Conservation (phyloP, 2,329 filamentous ascomycete species). For the Coniochaeta sp. region DNA sequence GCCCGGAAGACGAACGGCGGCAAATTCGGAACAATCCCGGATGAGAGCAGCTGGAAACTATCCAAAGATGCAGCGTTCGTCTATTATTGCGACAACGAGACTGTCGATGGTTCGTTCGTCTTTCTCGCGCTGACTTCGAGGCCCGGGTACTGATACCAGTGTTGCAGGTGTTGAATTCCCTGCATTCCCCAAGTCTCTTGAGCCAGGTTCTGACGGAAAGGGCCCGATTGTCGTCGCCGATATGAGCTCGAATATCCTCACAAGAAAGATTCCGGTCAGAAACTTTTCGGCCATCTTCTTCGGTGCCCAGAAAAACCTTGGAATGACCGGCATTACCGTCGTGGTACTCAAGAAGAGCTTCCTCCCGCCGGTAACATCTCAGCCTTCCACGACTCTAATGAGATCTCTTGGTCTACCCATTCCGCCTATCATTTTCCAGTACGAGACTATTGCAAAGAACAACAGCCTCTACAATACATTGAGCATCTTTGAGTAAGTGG, state of each 20-base stretch:
- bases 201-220: conserved; percentile 17
- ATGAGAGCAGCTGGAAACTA: conserved; percentile 69
- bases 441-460: conserved; percentile 81
- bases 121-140: no score
- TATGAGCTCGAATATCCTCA: conserved; percentile 92
- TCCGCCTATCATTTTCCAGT: conserved; percentile 73
- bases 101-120: conserved; percentile 83
- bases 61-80: conserved; percentile 64
- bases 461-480: conserved; percentile 95
- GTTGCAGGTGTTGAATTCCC: conserved; percentile 95
- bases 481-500: conserved; percentile 72
- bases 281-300: conserved; percentile 86
- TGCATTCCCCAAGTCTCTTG: conserved; percentile 47
- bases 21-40: conserved; percentile 81
- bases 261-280: conserved; percentile 64
- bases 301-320: conserved; percentile 92
- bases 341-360: conserved; percentile 77
- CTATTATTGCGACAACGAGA: conserved; percentile 93
- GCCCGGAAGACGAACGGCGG: conserved; percentile 57
- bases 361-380: conserved; percentile 55
- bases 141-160: no score
- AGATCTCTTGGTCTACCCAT: conserved; percentile 70
- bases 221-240: conserved; percentile 70
- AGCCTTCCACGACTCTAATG: conserved; percentile 62
- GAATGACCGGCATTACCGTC: conserved; percentile 77